Percentiles rank a stretch among this genome's conserved stretches.
phyloP scores from a whole-genome alignment of 2,329 filamentous ascomycete genomes.

The Alternaria rosae region DNA sequence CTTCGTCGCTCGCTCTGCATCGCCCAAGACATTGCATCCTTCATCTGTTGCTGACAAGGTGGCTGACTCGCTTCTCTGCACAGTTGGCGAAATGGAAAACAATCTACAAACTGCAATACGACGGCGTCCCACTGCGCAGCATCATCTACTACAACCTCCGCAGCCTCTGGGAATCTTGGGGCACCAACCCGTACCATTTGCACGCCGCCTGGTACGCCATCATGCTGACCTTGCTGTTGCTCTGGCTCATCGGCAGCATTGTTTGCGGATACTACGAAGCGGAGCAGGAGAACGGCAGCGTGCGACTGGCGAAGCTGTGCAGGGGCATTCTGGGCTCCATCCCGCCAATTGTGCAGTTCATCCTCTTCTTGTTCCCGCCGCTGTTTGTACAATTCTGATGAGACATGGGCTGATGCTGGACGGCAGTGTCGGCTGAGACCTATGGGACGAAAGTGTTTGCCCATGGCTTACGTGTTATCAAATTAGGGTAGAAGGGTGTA shows the following conservation, averaged over 20 bases:
- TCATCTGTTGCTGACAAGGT: neutral
- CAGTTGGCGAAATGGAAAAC: neutral
- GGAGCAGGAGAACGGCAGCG: neutral
- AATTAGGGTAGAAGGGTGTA: neutral
- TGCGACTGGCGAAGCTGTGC: constrained; percentile 4
- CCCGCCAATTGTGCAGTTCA: constrained; percentile 13
- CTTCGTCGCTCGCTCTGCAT: neutral
- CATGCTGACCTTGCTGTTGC: constrained; percentile 6
- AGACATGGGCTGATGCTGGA: constrained; percentile 3
- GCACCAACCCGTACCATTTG: constrained; percentile 15
- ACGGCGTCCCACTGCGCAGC: neutral
- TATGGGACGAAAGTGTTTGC: constrained; percentile 1
- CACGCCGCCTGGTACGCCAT: constrained; percentile 9
- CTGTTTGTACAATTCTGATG: constrained; percentile 15
- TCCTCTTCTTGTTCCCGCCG: constrained; percentile 19
- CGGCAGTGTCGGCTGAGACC: constrained; percentile 1
- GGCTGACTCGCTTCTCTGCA: neutral
- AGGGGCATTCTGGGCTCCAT: constrained; percentile 13
- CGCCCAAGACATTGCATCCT: neutral
- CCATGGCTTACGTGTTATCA: neutral
- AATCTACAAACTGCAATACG: constrained; percentile 10
- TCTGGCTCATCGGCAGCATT: constrained; percentile 13
- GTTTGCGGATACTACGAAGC: constrained; percentile 11
- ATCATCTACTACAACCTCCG: constrained; percentile 3
- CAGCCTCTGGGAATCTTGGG: constrained; percentile 7